Conservation (phyloP, 164 flowering plant genomes). For the Vitis rotundifolia region DNA sequence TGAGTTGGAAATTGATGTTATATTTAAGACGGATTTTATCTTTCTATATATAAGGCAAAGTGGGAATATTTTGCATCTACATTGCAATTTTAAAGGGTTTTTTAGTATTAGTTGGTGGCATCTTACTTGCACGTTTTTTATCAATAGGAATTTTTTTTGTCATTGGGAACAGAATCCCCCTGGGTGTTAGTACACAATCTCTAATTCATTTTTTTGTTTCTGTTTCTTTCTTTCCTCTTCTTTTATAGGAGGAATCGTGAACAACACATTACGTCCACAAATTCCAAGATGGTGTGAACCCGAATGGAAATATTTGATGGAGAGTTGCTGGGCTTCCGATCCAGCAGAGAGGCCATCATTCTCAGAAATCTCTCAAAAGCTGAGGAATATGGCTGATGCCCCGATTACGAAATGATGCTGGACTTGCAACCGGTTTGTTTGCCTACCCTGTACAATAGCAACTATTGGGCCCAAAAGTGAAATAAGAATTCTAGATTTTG, state of each 20-base stretch:
- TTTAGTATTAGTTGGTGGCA: no score
- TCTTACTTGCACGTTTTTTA: no score
- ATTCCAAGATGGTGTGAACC: conserved; percentile 98
- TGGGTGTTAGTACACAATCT: not conserved
- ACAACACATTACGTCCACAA: conserved; percentile 86
- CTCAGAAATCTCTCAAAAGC: conserved; percentile 81
- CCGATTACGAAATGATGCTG: conserved; percentile 71
- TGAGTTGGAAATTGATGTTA: no score
- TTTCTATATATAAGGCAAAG: no score
- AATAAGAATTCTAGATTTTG: conserved; percentile 14
- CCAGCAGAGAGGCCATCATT: conserved; percentile 87
- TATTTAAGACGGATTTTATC: no score
- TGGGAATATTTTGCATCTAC: no score
- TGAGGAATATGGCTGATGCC: conserved; percentile 93
- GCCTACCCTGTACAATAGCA: conserved; percentile 19
- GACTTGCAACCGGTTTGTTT: conserved; percentile 11
- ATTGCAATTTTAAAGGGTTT: no score
- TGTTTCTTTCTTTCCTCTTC: not conserved
- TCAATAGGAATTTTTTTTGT: no score
- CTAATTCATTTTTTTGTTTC: not conserved
- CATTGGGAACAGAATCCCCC: no score
- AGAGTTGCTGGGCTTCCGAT: conserved; percentile 90
- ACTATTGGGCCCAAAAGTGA: conserved; percentile 11
- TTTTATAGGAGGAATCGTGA: conserved; percentile 86
- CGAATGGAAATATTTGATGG: conserved; percentile 96